Conservation (phyloP, 371 early-diverging fungal genomes). For the Conidiobolus incongruus region DNA sequence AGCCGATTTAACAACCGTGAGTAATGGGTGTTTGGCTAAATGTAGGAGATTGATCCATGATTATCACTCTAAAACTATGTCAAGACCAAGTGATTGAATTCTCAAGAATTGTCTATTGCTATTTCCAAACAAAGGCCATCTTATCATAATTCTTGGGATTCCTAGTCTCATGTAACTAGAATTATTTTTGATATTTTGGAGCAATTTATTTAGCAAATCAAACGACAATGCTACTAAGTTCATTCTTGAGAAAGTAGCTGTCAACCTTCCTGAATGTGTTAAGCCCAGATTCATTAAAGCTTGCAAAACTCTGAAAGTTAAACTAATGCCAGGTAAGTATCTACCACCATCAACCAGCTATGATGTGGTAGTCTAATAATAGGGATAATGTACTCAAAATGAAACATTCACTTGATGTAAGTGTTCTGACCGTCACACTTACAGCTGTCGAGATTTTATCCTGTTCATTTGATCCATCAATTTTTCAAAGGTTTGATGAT, state of each 20-base stretch:
- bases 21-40: constrained; percentile 85
- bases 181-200: constrained; percentile 84
- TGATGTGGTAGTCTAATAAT: constrained; percentile 39
- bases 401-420: constrained; percentile 80
- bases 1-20: constrained; percentile 59
- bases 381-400: constrained; percentile 91
- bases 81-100: too few relatives aligned
- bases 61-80: constrained; percentile 19
- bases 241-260: constrained; percentile 27
- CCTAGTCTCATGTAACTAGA: constrained; percentile 82
- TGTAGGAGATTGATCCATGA: constrained; percentile 56
- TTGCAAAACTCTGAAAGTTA: constrained; percentile 41
- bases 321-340: constrained; percentile 78
- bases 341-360: constrained; percentile 51
- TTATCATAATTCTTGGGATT: constrained; percentile 56
- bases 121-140: constrained; percentile 70
- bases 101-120: constrained; percentile 51
- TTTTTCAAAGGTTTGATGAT: constrained; percentile 12
- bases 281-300: constrained; percentile 33
- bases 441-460: constrained; percentile 56
- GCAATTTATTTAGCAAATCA: constrained; percentile 45
- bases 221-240: constrained; percentile 27
- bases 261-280: constrained; percentile 41
- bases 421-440: constrained; percentile 87
- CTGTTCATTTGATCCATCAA: constrained; percentile 20